A percentile compares a stretch with the other conserved stretches of the same genome.
Conservation (phyloP, 441 rosid genomes). For the Gossypium schwendimanii region DNA sequence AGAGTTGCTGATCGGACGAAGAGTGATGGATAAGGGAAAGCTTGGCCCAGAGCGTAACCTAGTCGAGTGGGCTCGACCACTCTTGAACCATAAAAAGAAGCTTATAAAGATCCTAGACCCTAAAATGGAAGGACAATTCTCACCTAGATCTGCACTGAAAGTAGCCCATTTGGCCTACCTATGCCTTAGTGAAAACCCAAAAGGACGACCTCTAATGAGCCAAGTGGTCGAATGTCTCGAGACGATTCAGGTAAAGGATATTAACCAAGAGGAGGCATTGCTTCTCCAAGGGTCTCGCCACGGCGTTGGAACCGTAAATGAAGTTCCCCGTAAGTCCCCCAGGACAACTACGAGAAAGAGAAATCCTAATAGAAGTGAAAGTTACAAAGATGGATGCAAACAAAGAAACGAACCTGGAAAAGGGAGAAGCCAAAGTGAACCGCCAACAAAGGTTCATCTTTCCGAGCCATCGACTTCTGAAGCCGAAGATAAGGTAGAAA, state of each 20-base stretch:
- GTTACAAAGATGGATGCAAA: conserved; percentile 23
- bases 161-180: conserved; percentile 74
- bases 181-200: conserved; percentile 95
- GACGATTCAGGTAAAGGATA: conserved; percentile 36
- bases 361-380: conserved; percentile 7
- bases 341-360: conserved; percentile 10
- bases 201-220: conserved; percentile 87
- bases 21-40: conserved; percentile 88
- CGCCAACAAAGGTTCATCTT: conserved; percentile 17
- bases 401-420: conserved; percentile 25
- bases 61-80: conserved; percentile 96
- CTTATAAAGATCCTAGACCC: conserved; percentile 81
- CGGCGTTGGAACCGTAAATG: conserved; percentile 39
- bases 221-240: conserved; percentile 81
- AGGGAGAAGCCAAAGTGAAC: conserved; percentile 50
- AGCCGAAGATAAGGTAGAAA: conserved; percentile 20
- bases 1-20: conserved; percentile 93
- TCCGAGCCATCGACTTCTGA: conserved; percentile 19
- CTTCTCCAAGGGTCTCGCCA: conserved; percentile 30
- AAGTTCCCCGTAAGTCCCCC: conserved; percentile 36
- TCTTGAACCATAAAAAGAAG: conserved; percentile 79
- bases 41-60: conserved; percentile 87
- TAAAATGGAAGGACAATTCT: conserved; percentile 82
- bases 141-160: conserved; percentile 51
- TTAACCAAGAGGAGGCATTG: conserved; percentile 34